These are phyloP conservation scores for Aspergillus wentii DNA, from an alignment of 495 filamentous ascomycete species.

Conservation along the genomic window DNA sequence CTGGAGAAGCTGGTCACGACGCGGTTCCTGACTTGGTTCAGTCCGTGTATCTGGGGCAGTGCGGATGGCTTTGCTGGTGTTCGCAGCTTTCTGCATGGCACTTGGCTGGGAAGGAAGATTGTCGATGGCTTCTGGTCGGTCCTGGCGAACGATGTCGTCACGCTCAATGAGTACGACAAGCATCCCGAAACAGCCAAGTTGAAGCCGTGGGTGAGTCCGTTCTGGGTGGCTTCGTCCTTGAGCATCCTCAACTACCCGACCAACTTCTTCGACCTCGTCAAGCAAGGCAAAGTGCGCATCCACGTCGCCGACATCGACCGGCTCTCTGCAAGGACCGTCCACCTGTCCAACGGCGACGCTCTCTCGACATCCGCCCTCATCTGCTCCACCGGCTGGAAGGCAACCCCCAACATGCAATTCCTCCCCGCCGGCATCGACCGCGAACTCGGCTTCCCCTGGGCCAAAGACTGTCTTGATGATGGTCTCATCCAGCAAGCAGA, in stretches of 20 bases:
- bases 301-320: constrained; percentile 57
- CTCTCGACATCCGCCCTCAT: constrained; percentile 59
- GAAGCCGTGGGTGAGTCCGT: constrained; percentile 57
- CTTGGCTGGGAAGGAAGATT: constrained; percentile 61
- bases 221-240: constrained; percentile 59
- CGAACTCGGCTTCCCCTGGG: constrained; percentile 36
- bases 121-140: constrained; percentile 65
- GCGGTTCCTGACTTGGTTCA: constrained; percentile 61
- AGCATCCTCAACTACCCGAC: constrained; percentile 67
- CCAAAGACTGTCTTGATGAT: constrained; percentile 20
- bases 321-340: constrained; percentile 44
- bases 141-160: constrained; percentile 54
- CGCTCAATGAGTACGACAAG: constrained; percentile 52
- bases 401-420: constrained; percentile 59
- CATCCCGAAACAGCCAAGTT: constrained; percentile 62
- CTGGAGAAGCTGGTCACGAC: constrained; percentile 63
- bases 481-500: constrained; percentile 47
- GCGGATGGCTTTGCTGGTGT: constrained; percentile 42
- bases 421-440: constrained; percentile 43
- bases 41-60: constrained; percentile 57
- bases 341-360: constrained; percentile 50
- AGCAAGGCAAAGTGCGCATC: constrained; percentile 52
- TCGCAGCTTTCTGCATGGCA: constrained; percentile 59
- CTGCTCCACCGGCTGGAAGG: constrained; percentile 66
- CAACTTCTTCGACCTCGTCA: constrained; percentile 59